phyloP scores from a whole-genome alignment of 2,329 filamentous ascomycete species.

The Pseudonectria foliicola region DNA sequence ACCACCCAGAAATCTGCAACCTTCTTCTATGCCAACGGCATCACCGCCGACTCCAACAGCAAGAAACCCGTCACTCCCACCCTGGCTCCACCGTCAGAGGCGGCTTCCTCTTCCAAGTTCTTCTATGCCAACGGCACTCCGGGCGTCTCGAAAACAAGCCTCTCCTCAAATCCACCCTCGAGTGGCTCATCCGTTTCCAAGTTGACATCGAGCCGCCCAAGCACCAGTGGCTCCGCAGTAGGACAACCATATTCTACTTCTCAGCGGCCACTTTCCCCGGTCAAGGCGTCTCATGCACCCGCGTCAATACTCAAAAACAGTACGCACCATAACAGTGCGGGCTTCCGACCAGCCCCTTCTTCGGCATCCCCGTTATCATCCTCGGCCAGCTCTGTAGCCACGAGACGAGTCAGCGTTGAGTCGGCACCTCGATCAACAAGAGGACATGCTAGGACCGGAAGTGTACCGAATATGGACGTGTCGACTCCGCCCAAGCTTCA shows the following conservation, averaged over 20 bases:
- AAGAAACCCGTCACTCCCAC: constrained; percentile 28
- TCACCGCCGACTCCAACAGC: constrained; percentile 32
- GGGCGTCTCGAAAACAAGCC: constrained; percentile 34
- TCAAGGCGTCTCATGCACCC: constrained; percentile 30
- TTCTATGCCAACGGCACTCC: constrained; percentile 65
- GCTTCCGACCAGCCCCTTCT: constrained; percentile 24
- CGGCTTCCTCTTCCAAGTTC: constrained; percentile 52
- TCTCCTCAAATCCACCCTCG: constrained; percentile 37
- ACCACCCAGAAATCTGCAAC: constrained; percentile 40
- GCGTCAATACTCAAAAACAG: constrained; percentile 15
- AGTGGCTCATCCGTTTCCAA: constrained; percentile 39
- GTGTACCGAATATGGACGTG: constrained; percentile 30
- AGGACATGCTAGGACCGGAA: constrained; percentile 36
- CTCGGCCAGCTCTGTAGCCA: constrained; percentile 21
- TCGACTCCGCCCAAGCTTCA: constrained; percentile 28
- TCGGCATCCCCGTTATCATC: constrained; percentile 32
- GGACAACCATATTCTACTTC: constrained; percentile 13
- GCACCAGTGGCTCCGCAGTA: constrained; percentile 23
- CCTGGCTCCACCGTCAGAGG: constrained; percentile 30
- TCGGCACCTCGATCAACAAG: constrained; percentile 28
- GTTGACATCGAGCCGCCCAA: constrained; percentile 33
- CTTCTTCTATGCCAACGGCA: constrained; percentile 53
- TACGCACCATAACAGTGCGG: constrained; percentile 7
- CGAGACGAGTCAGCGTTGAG: constrained; percentile 38
- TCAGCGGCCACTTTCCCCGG: constrained; percentile 45